Base-by-base conservation (phyloP, 352 stramenopile genomes). In the Globisporangium cederbergense region DNA sequence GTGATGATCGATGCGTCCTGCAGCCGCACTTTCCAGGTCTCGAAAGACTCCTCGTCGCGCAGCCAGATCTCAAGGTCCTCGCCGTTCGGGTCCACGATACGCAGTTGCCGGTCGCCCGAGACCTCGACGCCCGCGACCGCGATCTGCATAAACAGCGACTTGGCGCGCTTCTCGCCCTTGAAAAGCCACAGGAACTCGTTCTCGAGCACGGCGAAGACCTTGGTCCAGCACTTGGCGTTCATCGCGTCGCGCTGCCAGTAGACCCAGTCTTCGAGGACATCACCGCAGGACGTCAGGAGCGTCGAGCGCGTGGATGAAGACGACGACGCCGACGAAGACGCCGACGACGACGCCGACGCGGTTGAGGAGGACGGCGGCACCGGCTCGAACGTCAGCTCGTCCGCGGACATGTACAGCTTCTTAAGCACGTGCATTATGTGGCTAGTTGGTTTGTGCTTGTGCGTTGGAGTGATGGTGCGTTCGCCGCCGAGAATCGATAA, bases 131-230 rank as follows among this genome's bases (percentile, higher is more conserved):
- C 88, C 0, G 81, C 78, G 20, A 91, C 83, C 5, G 84, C 84
- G 62, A 93, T 91, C 63, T 91, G 84, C 49, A 93, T 68, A 38
- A 93, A 80, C 56, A 91, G 74, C 42, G 76, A 82, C 58, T 72
- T 67, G 49, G 71, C 68, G 36, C 69, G 71, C 64, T 89, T 86
- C 28, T 79, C 82, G 43, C 77, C 74, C 64, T 89, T 88, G 63
- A 91, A 91, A 32, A 93, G 77, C 76, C 83, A 89, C 56, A 93
- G 64, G 64, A 93, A 91, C 65, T 93, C 84, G 64, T 88, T 83
- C 70, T 93, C 78, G 13, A 91, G 72, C 60, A 91, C 82, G 46
- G 70, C 82, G 67, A 87, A 93, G 25, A 93, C 82, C 60, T 90
- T 91, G 58, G 82, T 93, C 84, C 84, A 93, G 77, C 84, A 90